These are phyloP conservation scores for Triticum aestivum DNA, from an alignment of 176 grass and related monocot genomes.

Conservation along the genomic window DNA sequence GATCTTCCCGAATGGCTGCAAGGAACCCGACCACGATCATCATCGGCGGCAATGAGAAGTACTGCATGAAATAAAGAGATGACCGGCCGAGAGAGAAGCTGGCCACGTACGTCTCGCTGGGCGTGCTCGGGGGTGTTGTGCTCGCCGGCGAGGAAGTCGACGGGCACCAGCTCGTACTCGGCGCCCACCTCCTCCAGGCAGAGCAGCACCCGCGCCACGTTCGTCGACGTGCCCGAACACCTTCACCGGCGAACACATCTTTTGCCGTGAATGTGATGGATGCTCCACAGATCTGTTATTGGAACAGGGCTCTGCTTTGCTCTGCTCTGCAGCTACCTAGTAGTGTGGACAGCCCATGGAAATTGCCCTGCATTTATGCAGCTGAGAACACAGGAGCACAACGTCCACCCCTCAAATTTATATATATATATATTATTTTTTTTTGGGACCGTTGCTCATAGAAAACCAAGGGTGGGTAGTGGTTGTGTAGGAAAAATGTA, in stretches of 20 bases:
- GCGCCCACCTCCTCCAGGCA: neutral
- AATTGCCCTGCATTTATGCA: too few relatives aligned
- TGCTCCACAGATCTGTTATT: neutral
- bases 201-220: neutral
- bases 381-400: too few relatives aligned
- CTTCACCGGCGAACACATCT: neutral
- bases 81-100: too few relatives aligned
- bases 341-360: too few relatives aligned
- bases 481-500: too few relatives aligned
- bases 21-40: neutral
- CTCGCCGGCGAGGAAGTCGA: slow-evolving; percentile 7
- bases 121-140: neutral
- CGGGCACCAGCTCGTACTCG: neutral
- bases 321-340: too few relatives aligned
- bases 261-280: neutral
- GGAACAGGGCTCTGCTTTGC: neutral
- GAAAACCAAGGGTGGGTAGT: too few relatives aligned
- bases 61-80: too few relatives aligned
- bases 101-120: neutral
- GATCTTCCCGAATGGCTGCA: neutral
- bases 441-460: too few relatives aligned
- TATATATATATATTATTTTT: too few relatives aligned
- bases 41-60: neutral
- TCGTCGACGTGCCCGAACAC: neutral
- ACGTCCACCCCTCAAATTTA: too few relatives aligned